phyloP scores from a whole-genome alignment of 1,284 basidiomycete species.

The Pterulicium gracile region DNA sequence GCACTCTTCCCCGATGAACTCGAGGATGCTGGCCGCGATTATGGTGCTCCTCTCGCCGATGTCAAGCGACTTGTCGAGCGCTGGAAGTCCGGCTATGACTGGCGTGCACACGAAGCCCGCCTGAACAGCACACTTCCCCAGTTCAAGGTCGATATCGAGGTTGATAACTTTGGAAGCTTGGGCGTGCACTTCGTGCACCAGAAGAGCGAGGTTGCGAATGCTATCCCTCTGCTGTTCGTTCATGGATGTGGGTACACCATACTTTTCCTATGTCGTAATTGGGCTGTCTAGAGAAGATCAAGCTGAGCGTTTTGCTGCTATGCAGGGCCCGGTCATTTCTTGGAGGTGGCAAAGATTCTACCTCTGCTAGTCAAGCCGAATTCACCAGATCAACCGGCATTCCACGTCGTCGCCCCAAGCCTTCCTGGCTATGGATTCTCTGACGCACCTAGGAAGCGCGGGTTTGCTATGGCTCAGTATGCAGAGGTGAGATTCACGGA shows the following conservation, averaged over 20 bases:
- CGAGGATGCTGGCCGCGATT: conserved; percentile 1
- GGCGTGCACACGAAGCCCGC: not conserved
- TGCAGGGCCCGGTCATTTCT: conserved; percentile 4
- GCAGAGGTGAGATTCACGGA: conserved; percentile 23
- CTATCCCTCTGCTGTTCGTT: conserved; percentile 33
- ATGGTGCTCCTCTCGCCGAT: conserved; percentile 5
- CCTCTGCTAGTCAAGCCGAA: not conserved
- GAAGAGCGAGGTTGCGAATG: conserved; percentile 21
- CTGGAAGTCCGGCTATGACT: not conserved
- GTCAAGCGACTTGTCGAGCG: conserved; percentile 1
- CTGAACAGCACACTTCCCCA: not conserved
- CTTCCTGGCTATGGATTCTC: conserved; percentile 50
- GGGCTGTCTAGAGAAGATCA: too few relatives aligned
- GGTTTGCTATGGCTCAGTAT: conserved; percentile 23
- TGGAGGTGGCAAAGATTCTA: not conserved
- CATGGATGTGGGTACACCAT: conserved; percentile 23
- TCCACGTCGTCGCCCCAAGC: conserved; percentile 45
- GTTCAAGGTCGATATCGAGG: not conserved
- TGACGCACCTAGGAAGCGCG: conserved; percentile 25
- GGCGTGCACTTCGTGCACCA: conserved; percentile 31
- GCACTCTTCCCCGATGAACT: conserved; percentile 5
- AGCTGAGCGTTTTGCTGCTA: not conserved
- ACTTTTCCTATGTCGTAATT: not conserved
- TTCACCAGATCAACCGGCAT: conserved; percentile 22
- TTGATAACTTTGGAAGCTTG: not conserved